Conservation (phyloP, 1,284 basidiomycete species). For the Lentinula novae-zelandiae region DNA sequence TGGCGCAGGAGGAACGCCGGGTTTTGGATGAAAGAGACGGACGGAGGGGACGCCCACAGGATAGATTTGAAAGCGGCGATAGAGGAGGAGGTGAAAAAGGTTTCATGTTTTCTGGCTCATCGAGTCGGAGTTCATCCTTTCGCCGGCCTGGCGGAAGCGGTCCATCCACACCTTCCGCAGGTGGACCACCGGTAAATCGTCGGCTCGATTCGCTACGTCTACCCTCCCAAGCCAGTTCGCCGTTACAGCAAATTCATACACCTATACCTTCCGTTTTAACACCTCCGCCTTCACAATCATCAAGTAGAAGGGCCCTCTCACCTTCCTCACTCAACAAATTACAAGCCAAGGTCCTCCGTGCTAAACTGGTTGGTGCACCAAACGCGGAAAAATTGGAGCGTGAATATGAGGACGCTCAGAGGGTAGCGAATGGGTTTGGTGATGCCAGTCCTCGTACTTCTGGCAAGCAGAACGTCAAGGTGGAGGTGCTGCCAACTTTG, state of each 20-base stretch:
- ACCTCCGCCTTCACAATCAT: conserved; percentile 44
- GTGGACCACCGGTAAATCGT: conserved; percentile 38
- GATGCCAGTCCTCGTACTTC: neutral
- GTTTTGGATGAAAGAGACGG: conserved; percentile 81
- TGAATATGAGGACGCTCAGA: conserved; percentile 74
- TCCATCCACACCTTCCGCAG: conserved; percentile 42
- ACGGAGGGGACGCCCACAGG: conserved; percentile 38
- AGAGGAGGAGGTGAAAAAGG: conserved; percentile 44
- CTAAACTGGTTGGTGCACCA: conserved; percentile 78
- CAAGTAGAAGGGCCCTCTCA: conserved; percentile 45
- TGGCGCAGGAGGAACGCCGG: conserved; percentile 82
- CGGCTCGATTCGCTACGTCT: conserved; percentile 54
- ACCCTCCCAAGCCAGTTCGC: conserved; percentile 47
- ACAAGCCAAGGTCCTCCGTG: conserved; percentile 90
- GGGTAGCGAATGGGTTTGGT: conserved; percentile 40
- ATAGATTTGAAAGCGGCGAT: conserved; percentile 27
- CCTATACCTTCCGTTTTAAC: conserved; percentile 90
- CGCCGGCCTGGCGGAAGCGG: conserved; percentile 68
- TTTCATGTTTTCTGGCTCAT: conserved; percentile 65
- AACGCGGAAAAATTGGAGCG: conserved; percentile 75
- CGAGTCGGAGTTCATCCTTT: conserved; percentile 78
- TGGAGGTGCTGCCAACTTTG: conserved; percentile 88
- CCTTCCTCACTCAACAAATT: conserved; percentile 86
- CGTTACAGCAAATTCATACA: conserved; percentile 59
- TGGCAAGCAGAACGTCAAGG: conserved; percentile 44